These are phyloP conservation scores for Corynascus novoguineensis DNA, from an alignment of 495 filamentous ascomycete genomes.

Conservation along the genomic window DNA sequence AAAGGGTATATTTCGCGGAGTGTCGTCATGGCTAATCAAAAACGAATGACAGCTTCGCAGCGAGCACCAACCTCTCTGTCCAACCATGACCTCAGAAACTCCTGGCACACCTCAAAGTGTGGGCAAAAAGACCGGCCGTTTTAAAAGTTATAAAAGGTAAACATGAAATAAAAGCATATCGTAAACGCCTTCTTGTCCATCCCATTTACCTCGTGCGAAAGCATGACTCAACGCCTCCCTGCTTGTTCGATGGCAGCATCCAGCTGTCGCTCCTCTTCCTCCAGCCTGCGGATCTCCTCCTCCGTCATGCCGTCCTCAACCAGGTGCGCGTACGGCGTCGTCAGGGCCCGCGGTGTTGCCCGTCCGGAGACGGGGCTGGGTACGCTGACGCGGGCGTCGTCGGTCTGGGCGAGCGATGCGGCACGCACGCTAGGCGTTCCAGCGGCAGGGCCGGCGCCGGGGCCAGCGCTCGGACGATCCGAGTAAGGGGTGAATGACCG, in stretches of 20 bases:
- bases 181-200: constrained; percentile 6
- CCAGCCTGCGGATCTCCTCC: constrained; percentile 41
- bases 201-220: neutral
- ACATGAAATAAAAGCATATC: neutral
- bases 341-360: constrained; percentile 21
- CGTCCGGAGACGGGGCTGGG: constrained; percentile 21
- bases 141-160: neutral
- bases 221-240: constrained; percentile 19
- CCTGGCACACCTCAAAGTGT: neutral
- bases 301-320: constrained; percentile 50
- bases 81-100: neutral
- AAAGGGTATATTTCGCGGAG: neutral
- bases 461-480: constrained; percentile 23
- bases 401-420: constrained; percentile 10
- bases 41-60: neutral
- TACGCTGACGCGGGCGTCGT: constrained; percentile 11
- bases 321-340: constrained; percentile 39
- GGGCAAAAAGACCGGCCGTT: neutral
- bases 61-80: neutral
- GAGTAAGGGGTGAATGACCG: constrained; percentile 36
- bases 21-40: neutral
- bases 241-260: constrained; percentile 45
- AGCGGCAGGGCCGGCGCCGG: neutral
- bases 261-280: constrained; percentile 46
- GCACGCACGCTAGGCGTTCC: constrained; percentile 17